These are phyloP conservation scores for Golubevia pallescens DNA, from an alignment of 1,284 basidiomycete species.

Conservation along the genomic window DNA sequence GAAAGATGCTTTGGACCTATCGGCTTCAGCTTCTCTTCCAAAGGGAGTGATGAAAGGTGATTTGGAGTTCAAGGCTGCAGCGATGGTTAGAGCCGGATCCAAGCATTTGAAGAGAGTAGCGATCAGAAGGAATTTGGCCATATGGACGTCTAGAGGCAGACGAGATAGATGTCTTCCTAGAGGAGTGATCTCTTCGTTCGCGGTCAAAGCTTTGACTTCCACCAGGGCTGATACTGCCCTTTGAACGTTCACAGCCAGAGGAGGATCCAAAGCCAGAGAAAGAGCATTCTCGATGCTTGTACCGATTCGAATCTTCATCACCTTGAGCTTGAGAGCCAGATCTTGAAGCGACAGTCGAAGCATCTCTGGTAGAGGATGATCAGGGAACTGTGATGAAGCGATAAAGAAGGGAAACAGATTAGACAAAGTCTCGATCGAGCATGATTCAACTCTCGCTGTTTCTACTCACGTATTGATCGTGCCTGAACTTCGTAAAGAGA, in stretches of 20 bases:
- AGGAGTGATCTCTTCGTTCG: constrained; percentile 88
- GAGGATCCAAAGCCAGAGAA: constrained; percentile 86
- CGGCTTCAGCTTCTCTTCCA: constrained; percentile 52
- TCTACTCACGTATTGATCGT: constrained; percentile 72
- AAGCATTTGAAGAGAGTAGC: constrained; percentile 87
- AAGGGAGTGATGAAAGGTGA: constrained; percentile 74
- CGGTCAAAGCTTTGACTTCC: constrained; percentile 83
- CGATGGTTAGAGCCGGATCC: constrained; percentile 93
- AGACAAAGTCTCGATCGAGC: not conserved
- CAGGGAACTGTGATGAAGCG: constrained; percentile 73
- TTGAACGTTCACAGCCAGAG: constrained; percentile 84
- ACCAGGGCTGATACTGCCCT: constrained; percentile 87
- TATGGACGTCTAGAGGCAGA: constrained; percentile 92
- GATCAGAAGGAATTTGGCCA: constrained; percentile 90
- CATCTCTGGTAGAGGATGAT: constrained; percentile 94
- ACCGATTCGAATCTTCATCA: constrained; percentile 89
- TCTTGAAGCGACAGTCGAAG: constrained; percentile 91
- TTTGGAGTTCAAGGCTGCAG: constrained; percentile 86
- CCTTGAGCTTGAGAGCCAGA: constrained; percentile 93
- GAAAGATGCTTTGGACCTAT: constrained; percentile 51
- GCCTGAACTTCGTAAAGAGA: constrained; percentile 85
- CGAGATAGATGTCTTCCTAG: constrained; percentile 91
- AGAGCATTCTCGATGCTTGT: constrained; percentile 84
- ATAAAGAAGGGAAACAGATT: not conserved
- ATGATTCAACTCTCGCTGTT: not conserved